Base-by-base conservation (phyloP, 2,329 filamentous ascomycete species). In the Pseudophaeomoniella oleicola region DNA sequence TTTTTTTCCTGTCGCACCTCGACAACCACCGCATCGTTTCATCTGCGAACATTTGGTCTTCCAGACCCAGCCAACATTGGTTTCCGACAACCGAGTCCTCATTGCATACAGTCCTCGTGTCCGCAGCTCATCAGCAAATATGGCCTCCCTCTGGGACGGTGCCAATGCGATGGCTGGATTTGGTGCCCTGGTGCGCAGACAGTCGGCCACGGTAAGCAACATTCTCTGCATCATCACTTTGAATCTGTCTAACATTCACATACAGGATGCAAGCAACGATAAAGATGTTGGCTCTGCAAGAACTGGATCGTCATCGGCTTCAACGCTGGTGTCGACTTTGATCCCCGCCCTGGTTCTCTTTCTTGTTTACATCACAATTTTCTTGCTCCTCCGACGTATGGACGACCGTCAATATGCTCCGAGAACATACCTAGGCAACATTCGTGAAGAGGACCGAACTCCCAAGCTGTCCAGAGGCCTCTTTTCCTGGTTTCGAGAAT, bases 401-500 rank as follows among this genome's bases (percentile, higher is more conserved):
- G 55, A 70, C 35, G 61, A 56, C 37, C 57, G 69, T 39, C 64
- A 61, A 46, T 73, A 73, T 52, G 63, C 67, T 39, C 69, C 69
- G 9, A 58, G 69, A 54, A 71, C 69, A 15, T 72, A 70, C 45
- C 54, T 72, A 29, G 65, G 67, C 2, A 58, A 63, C 12, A 50
- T 78, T 42, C 62, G 65, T 11, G 56, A 66, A 27, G 51, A 57
- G 48, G 64, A 75, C 42, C 72, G 76, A 19, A 72, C 70, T 10
- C 74, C 74, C 15, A 51, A 62, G 2, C 63, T 79, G 0, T 73
- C 78, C 3, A 64, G 54, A 16, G 78, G 79, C 37, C 54, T 75
- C 32, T 62, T 81, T 48, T 72, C 79, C 46, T 86, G 81, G 81
- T 57, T 85, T 39, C 59, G 59, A 6, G 63, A 69, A 10, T 81